Evolutionary conservation across 2,329 filamentous ascomycete genomes (phyloP).

Genomic region (Sporothrix dimorphospora): DNA sequence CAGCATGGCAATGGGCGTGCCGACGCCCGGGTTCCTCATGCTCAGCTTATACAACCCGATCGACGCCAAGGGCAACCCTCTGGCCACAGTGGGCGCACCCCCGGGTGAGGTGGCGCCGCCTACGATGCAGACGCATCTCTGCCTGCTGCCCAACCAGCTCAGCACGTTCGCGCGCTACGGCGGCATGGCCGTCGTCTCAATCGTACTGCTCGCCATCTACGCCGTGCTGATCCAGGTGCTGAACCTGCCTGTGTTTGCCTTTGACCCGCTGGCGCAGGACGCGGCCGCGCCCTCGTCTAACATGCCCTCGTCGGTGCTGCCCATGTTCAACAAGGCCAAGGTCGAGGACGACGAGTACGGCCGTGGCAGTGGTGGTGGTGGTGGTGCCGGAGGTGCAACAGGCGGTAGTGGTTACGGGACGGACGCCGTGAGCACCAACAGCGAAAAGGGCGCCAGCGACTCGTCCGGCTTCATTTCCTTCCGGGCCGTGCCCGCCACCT

Average conservation of each 20-base stretch:
- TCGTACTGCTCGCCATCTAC: slow-evolving; percentile 55
- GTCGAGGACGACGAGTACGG: slow-evolving; percentile 50
- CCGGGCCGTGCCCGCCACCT: slow-evolving; percentile 36
- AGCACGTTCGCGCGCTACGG: slow-evolving; percentile 81
- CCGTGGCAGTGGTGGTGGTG: slow-evolving; percentile 40
- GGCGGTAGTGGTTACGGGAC: slow-evolving; percentile 34
- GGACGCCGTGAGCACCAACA: slow-evolving; percentile 41
- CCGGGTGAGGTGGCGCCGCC: slow-evolving; percentile 25
- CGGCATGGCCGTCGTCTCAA: slow-evolving; percentile 58
- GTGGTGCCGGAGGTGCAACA: slow-evolving; percentile 45
- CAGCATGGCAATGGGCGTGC: slow-evolving; percentile 95
- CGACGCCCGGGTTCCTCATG: slow-evolving; percentile 83
- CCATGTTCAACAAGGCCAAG: slow-evolving; percentile 61
- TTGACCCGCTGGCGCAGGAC: slow-evolving; percentile 44
- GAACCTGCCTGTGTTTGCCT: slow-evolving; percentile 56
- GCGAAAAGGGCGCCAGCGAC: slow-evolving; percentile 37
- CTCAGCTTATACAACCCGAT: slow-evolving; percentile 92
- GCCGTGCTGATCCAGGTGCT: slow-evolving; percentile 62
- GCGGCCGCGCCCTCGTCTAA: not conserved
- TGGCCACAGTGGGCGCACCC: slow-evolving; percentile 38
- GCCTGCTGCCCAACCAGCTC: slow-evolving; percentile 86
- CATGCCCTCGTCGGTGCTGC: slow-evolving; percentile 41
- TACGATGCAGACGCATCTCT: slow-evolving; percentile 87
- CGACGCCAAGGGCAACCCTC: slow-evolving; percentile 58
- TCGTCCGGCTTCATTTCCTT: slow-evolving; percentile 38